Evolutionary conservation across 2,329 filamentous ascomycete genomes (phyloP), one percentile per base, ranked within the genome.

Genomic region (Apiospora koreana): DNA sequence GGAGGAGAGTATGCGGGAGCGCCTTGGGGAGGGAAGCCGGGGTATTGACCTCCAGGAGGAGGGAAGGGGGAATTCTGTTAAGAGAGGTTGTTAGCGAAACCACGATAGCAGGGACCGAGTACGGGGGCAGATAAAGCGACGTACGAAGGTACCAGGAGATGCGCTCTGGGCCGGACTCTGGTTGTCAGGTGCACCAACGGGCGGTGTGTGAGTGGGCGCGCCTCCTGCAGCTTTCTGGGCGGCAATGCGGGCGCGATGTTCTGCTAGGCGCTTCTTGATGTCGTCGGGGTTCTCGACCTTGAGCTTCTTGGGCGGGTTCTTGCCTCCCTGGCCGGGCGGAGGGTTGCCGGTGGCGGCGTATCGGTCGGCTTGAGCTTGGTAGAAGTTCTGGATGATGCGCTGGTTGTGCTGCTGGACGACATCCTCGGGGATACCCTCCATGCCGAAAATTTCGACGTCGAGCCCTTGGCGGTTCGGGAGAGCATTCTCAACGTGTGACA

Each of bases 381-480:
- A 95, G 81, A 92, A 97, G 81, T 93, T 92, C 76, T 93, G 89
- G 73, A 94, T 90, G 79, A 98, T 94, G 76, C 93, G 90, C 81
- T 96, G 93, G 79, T 93, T 92, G 85, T 98, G 95, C 78, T 93
- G 89, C 77, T 94, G 89, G 70, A 94, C 84, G 72, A 97, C 88
- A 70, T 97, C 94, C 71, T 94, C 92, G 2, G 96, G 96, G 46
- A 98, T 94, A 78, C 96, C 96, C 81, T 98, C 94, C 93, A 98
- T 98, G 78, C 95, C 96, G 80, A 98, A 99, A 77, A 99, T 98
- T 82, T 99, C 96, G 71, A 97, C 90, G 71, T 97, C 94, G 71
- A 97, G 89, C 71, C 92, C 92, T 73, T 94, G 90, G 73, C 96
- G 91, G 77, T 95, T 95, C 0, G 93, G 91, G 3, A 98, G 88